Evolutionary conservation across 73 alveolate genomes (phyloP), one percentile per base, ranked within the genome.

Genomic region (Tetrahymena elliotti): DNA sequence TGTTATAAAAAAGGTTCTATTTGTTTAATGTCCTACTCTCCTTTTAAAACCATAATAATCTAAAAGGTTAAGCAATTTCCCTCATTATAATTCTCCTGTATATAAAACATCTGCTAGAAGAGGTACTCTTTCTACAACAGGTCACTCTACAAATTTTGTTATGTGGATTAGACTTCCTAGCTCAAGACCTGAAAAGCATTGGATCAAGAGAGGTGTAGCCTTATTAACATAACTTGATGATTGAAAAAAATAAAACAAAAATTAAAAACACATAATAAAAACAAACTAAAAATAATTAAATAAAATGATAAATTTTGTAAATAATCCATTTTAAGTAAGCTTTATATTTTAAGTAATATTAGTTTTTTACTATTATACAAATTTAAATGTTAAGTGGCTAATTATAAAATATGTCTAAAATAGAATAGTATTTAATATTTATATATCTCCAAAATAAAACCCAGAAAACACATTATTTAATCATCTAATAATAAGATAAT

Each of bases 91-190:
- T 35, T 98, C 99, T 93, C 99, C 99, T 6, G 97, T 99, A 52
- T 99, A 99, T 97, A 99, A 99, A 98, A 99, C 99, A 38, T 97
- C 99, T 40, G 97, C 96, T 88, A 96, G 99, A 82, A 98, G 97
- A 93, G 99, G 99, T 52, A 99, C 98, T 94, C 96, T 98, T 54
- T 93, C 98, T 94, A 98, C 99, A 35, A 98, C 99, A 4, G 99
- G 99, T 52, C 99, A 98, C 93, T 97, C 99, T 33, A 98, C 99
- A 35, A 98, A 98, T 98, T 98, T 98, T 95, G 99, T 98, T 39
- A 96, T 98, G 98, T 97, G 88, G 88, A 68, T 68, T 27, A 68
- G 88, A 68, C 38, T 68, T 18, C 88, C 88, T 18, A 68, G 88
- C 38, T 68, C 88, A 0, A 68, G 88, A 68, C 38, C 88, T 68